Percentiles rank a stretch among this genome's conserved stretches.
These are phyloP conservation scores for Claviceps spartinae DNA, from an alignment of 2,329 filamentous ascomycete genomes.

Conservation along the genomic window DNA sequence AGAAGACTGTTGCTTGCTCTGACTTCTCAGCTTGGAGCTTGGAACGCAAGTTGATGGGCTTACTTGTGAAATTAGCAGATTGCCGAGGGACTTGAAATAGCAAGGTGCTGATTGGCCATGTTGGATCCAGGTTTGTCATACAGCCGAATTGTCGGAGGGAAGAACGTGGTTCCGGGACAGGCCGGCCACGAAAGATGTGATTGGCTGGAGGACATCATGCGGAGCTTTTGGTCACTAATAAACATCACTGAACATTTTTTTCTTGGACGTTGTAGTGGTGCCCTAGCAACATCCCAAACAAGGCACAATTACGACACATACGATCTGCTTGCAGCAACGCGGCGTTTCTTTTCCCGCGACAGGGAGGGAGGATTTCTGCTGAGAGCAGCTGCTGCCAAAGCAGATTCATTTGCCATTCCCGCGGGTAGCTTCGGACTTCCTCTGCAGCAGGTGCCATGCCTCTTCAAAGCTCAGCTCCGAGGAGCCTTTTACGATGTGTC, in stretches of 20 bases:
- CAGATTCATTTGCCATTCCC: background rate
- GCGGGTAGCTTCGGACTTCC: background rate
- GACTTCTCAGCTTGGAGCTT: slow-evolving; percentile 6
- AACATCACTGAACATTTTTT: too few relatives aligned
- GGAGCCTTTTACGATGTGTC: slow-evolving; percentile 14
- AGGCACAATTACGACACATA: background rate
- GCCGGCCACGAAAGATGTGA: slow-evolving; percentile 9
- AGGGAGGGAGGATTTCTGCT: background rate
- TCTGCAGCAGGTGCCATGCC: background rate
- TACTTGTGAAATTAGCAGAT: slow-evolving; percentile 15
- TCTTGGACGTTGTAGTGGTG: too few relatives aligned
- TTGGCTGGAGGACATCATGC: slow-evolving; percentile 17
- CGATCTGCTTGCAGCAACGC: background rate
- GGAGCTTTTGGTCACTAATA: slow-evolving; percentile 5
- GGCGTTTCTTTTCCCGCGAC: background rate
- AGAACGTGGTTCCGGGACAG: slow-evolving; percentile 13
- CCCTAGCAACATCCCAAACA: background rate
- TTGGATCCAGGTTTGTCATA: slow-evolving; percentile 14
- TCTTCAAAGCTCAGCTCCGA: background rate
- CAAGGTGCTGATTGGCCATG: slow-evolving; percentile 29
- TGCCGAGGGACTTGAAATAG: slow-evolving; percentile 40
- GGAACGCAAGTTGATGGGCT: slow-evolving; percentile 1
- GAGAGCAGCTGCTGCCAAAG: background rate
- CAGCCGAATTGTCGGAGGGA: slow-evolving; percentile 14
- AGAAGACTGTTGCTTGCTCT: background rate